Conservation (phyloP, 495 filamentous ascomycete species). For the Lophiotrema nucula region DNA sequence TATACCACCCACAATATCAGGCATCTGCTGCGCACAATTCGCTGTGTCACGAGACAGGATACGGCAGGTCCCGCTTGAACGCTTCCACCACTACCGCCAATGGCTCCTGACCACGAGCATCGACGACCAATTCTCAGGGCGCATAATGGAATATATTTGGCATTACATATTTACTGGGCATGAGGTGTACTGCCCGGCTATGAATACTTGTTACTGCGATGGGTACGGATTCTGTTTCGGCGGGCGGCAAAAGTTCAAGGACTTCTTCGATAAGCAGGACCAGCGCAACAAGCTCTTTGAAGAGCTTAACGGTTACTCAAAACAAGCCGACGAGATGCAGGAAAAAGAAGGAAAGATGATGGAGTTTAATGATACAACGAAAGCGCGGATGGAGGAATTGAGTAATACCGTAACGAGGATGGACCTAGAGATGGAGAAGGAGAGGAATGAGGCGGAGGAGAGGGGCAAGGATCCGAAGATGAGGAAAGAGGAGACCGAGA, state of each 20-base stretch:
- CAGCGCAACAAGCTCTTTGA: conserved; percentile 24
- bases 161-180: conserved; percentile 59
- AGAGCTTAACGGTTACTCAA: conserved; percentile 21
- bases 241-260: conserved; percentile 48
- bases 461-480: conserved; percentile 22
- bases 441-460: conserved; percentile 23
- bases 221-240: conserved; percentile 72
- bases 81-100: conserved; percentile 62
- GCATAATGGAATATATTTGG: conserved; percentile 71
- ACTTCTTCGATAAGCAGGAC: conserved; percentile 39
- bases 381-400: conserved; percentile 23
- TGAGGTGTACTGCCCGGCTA: conserved; percentile 56
- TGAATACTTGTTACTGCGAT: conserved; percentile 69
- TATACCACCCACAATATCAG: conserved; percentile 27
- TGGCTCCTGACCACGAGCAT: conserved; percentile 61
- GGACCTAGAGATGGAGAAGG: conserved; percentile 22
- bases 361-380: conserved; percentile 8
- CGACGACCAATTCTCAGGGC: conserved; percentile 62
- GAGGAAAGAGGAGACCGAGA: conserved; percentile 28
- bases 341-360: conserved; percentile 9
- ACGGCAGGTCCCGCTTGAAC: conserved; percentile 55
- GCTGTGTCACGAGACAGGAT: conserved; percentile 35
- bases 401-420: conserved; percentile 20
- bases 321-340: conserved; percentile 14
- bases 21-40: conserved; percentile 62